Evolutionary conservation across 2,329 filamentous ascomycete genomes (phyloP).

Genomic region (Penicillium hordei): DNA sequence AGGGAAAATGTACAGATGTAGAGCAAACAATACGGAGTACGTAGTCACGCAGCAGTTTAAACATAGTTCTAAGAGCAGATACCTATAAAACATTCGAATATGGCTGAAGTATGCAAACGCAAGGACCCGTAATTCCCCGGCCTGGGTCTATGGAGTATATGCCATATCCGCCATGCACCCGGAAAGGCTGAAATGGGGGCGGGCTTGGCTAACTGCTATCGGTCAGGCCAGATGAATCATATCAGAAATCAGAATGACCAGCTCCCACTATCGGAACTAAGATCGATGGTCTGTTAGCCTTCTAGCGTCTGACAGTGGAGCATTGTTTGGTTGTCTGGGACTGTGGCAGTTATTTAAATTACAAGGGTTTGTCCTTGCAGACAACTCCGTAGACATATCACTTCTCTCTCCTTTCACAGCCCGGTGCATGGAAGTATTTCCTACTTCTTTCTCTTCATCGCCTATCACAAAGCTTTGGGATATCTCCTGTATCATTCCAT

Average conservation of each 20-base stretch:
- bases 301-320: constrained; percentile 28
- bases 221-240: constrained; percentile 23
- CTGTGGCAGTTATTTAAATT: constrained; percentile 24
- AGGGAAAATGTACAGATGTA: background rate
- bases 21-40: background rate
- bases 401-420: constrained; percentile 8
- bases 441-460: background rate
- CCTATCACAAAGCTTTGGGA: background rate
- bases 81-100: background rate
- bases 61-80: background rate
- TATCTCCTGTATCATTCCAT: background rate
- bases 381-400: constrained; percentile 25
- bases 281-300: constrained; percentile 18
- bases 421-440: background rate
- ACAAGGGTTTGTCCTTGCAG: constrained; percentile 24
- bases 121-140: constrained; percentile 24
- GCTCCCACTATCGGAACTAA: constrained; percentile 26
- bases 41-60: background rate
- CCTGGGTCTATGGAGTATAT: constrained; percentile 9
- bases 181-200: constrained; percentile 16
- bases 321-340: constrained; percentile 8
- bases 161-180: constrained; percentile 6
- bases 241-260: constrained; percentile 25
- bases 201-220: constrained; percentile 22
- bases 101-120: background rate